phyloP scores from a whole-genome alignment of 116 monocot genomes.

The Posidonia oceanica region DNA sequence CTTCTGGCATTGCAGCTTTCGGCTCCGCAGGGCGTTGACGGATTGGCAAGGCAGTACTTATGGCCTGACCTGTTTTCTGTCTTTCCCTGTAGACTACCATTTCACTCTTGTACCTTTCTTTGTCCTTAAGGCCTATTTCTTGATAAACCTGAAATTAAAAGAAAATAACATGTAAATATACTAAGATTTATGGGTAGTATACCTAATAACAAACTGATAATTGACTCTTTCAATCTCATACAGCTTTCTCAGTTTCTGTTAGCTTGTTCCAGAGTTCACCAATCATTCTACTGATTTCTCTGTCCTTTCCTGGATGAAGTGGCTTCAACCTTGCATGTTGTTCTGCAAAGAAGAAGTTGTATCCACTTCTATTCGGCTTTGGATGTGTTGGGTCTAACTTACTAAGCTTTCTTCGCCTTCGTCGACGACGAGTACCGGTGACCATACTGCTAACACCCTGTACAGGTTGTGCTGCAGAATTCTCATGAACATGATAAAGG shows the following conservation, averaged over 20 bases:
- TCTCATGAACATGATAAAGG: slow-evolving; percentile 39
- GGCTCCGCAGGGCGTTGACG: slow-evolving; percentile 41
- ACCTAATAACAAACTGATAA: not conserved
- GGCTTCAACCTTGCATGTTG: slow-evolving; percentile 68
- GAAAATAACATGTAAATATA: not conserved
- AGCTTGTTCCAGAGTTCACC: slow-evolving; percentile 83
- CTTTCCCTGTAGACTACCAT: slow-evolving; percentile 61
- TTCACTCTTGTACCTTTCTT: slow-evolving; percentile 79
- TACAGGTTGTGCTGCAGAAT: slow-evolving; percentile 10
- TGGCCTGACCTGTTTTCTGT: slow-evolving; percentile 24
- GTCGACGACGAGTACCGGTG: slow-evolving; percentile 20
- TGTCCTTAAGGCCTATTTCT: slow-evolving; percentile 76
- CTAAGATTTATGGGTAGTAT: not conserved
- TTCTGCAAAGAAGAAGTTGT: slow-evolving; percentile 85
- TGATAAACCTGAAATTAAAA: slow-evolving; percentile 71
- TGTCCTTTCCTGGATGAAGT: slow-evolving; percentile 55
- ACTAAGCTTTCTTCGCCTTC: slow-evolving; percentile 58
- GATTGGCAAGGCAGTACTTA: slow-evolving; percentile 65
- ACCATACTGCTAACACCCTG: slow-evolving; percentile 2
- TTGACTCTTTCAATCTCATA: slow-evolving; percentile 14
- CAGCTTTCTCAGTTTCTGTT: slow-evolving; percentile 65
- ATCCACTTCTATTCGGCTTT: slow-evolving; percentile 77
- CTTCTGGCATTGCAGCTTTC: not conserved
- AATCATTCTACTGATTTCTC: slow-evolving; percentile 77
- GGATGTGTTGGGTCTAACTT: slow-evolving; percentile 63